Evolutionary conservation across 2,329 filamentous ascomycete species (phyloP), one percentile per base, ranked within the genome.

Genomic region (Lecanicillium sp.): DNA sequence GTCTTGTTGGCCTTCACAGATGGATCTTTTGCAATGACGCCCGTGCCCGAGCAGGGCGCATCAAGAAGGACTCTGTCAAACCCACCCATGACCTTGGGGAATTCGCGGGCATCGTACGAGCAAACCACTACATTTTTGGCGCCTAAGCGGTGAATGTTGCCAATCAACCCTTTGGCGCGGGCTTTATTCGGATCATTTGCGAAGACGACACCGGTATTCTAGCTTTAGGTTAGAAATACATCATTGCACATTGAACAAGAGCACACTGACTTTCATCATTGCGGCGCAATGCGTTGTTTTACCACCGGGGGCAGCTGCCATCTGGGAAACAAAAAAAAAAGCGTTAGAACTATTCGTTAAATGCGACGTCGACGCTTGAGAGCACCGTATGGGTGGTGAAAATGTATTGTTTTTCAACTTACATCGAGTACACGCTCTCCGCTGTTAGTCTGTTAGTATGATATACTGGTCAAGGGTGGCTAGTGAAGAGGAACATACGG

Each of bases 1-100:
- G 85, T 94, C 72, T 96, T 96, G 71, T 95, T 96, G 17, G 90
- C 96, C 74, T 98, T 98, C 51, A 98, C 88, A 48, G 83, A 87
- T 22, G 90, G 78, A 63, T 98, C 92, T 68, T 98, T 98, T 46
- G 88, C 84, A 49, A 98, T 98, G 55, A 98, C 92, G 53, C 92
- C 92, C 1, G 92, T 98, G 50, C 92, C 90, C 3, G 89, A 94
- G 67, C 92, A 96, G 4, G 92, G 92, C 1, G 88, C 89, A 65
- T 98, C 89, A 42, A 96, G 83, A 33, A 96, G 68, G 5, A 98
- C 87, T 46, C 92, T 78, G 61, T 98, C 92, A 47, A 98, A 98
- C 11, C 92, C 92, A 43, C 90, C 92, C 62, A 98, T 88, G 28
- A 94, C 85, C 54, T 81, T 85, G 19, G 92, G 92, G 60, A 96